Conservation (phyloP, 2,329 filamentous ascomycete genomes). For the Neofusicoccum ribis region DNA sequence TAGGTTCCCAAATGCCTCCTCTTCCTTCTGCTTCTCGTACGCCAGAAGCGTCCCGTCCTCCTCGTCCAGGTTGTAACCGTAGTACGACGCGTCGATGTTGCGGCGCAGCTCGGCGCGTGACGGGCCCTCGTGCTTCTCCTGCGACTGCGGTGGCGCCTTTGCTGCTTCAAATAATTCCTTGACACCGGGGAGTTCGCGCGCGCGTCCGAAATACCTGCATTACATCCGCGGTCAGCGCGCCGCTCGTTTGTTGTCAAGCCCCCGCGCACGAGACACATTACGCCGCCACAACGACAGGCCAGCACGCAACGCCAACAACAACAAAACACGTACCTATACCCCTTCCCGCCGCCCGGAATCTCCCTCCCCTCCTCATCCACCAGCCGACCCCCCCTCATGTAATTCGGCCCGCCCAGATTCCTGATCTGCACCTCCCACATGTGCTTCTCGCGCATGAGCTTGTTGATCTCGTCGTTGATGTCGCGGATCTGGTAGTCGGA, state of each 20-base stretch:
- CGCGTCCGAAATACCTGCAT: constrained; percentile 76
- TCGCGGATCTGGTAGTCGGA: constrained; percentile 97
- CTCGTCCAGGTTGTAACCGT: constrained; percentile 90
- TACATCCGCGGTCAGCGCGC: not conserved
- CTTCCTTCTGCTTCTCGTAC: constrained; percentile 83
- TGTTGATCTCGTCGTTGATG: constrained; percentile 99
- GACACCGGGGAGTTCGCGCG: constrained; percentile 86
- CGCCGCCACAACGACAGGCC: not conserved
- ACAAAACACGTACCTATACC: constrained; percentile 62
- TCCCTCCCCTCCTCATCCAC: constrained; percentile 59
- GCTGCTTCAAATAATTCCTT: constrained; percentile 93
- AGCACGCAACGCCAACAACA: not conserved
- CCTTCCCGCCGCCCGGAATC: constrained; percentile 71
- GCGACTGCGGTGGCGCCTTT: constrained; percentile 24
- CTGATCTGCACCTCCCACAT: constrained; percentile 98
- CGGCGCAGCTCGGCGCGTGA: constrained; percentile 68
- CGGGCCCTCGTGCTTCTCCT: constrained; percentile 60
- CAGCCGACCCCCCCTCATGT: constrained; percentile 69
- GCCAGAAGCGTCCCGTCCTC: constrained; percentile 79
- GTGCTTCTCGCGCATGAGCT: constrained; percentile 97
- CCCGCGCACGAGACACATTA: not conserved
- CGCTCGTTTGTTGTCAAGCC: too few species aligned
- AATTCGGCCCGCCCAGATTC: constrained; percentile 94
- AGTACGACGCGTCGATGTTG: constrained; percentile 90
- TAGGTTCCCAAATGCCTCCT: constrained; percentile 72